These are phyloP conservation scores for Termitomyces bulborhizus DNA, from an alignment of 768 basidiomycete genomes.

Conservation along the genomic window DNA sequence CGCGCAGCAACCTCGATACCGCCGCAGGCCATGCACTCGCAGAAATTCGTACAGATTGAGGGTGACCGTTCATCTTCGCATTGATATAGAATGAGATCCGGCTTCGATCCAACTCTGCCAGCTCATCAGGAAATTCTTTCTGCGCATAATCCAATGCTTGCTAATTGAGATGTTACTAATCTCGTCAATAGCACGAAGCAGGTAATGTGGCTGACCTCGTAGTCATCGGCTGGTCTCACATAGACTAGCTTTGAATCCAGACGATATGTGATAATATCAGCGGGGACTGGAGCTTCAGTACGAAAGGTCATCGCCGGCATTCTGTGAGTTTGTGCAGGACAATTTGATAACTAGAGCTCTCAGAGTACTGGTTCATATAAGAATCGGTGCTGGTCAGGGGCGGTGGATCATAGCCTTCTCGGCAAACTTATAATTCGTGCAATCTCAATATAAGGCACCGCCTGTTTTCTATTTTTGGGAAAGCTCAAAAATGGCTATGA, in stretches of 20 bases:
- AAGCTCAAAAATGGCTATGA: no score
- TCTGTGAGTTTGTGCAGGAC: background rate
- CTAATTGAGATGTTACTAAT: constrained; percentile 20
- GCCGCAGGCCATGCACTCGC: constrained; percentile 44
- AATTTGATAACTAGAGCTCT: no score
- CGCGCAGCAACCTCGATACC: constrained; percentile 31
- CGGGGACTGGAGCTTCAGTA: constrained; percentile 18
- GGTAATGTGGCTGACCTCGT: constrained; percentile 28
- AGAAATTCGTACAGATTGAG: constrained; percentile 41
- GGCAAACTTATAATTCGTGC: no score
- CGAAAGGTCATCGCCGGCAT: constrained; percentile 18
- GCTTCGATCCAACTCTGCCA: constrained; percentile 28
- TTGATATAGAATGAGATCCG: constrained; percentile 39
- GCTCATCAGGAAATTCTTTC: constrained; percentile 40
- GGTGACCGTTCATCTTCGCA: constrained; percentile 24
- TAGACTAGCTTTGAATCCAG: constrained; percentile 39
- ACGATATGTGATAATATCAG: constrained; percentile 49
- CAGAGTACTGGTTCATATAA: no score
- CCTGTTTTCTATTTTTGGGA: no score
- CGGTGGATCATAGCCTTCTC: no score
- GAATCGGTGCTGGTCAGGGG: no score
- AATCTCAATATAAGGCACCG: no score
- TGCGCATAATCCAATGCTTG: constrained; percentile 45
- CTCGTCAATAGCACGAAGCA: background rate
- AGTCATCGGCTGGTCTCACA: constrained; percentile 37